Evolutionary conservation across 1,284 basidiomycete genomes (phyloP).

Genomic region (Afroboletus lepidellus): DNA sequence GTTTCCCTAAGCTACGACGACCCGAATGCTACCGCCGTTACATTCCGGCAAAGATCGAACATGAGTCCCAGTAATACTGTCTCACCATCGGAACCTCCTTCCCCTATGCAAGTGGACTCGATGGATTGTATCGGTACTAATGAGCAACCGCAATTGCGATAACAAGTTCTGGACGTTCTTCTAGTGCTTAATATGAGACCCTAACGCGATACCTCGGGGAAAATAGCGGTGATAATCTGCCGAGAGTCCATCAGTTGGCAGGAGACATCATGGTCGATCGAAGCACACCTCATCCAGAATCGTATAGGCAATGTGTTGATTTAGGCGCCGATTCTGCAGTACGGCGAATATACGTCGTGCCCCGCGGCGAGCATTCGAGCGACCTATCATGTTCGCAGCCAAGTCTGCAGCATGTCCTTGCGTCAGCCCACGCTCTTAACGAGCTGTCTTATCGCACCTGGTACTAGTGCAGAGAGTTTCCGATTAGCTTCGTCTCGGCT

Average conservation of each 20-base stretch:
- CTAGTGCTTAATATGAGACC: not conserved
- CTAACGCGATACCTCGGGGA: slow-evolving; percentile 42
- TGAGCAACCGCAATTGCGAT: not conserved
- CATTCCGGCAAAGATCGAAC: slow-evolving; percentile 35
- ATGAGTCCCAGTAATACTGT: slow-evolving; percentile 6
- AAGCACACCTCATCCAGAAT: slow-evolving; percentile 79
- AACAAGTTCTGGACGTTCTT: not conserved
- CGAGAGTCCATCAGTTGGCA: slow-evolving; percentile 8
- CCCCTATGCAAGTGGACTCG: slow-evolving; percentile 20
- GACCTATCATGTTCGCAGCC: slow-evolving; percentile 94
- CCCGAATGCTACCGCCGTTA: slow-evolving; percentile 55
- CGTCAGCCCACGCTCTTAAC: slow-evolving; percentile 8
- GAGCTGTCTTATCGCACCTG: slow-evolving; percentile 54
- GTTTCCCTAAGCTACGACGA: slow-evolving; percentile 58
- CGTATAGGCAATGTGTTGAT: slow-evolving; percentile 88
- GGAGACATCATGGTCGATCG: not conserved
- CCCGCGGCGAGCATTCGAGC: slow-evolving; percentile 89
- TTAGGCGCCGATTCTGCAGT: slow-evolving; percentile 87
- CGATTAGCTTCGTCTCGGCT: slow-evolving; percentile 85
- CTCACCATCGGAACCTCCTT: slow-evolving; percentile 6
- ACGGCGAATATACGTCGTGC: slow-evolving; percentile 90
- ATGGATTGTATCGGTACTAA: slow-evolving; percentile 1
- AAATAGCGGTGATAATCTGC: slow-evolving; percentile 61
- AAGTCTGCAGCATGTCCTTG: slow-evolving; percentile 55
- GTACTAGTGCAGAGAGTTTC: slow-evolving; percentile 86